Conservation (phyloP, 257 asterid species). For the Solanum rostratum region DNA sequence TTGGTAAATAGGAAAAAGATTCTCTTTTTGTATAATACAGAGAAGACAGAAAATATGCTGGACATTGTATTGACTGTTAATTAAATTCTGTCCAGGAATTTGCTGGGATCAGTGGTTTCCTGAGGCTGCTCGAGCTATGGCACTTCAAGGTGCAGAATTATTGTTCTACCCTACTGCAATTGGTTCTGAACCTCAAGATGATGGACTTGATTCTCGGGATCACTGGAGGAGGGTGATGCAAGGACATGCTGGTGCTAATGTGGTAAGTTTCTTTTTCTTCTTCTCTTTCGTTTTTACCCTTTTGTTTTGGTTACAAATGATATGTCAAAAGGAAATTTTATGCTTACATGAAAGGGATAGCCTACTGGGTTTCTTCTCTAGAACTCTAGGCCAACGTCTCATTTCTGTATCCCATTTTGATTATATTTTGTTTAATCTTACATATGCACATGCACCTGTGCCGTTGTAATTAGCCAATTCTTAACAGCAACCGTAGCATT, state of each 20-base stretch:
- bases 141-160: constrained; percentile 93
- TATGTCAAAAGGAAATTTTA: not conserved
- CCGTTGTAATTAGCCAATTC: not conserved
- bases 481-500: not conserved
- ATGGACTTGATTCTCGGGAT: constrained; percentile 84
- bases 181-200: constrained; percentile 98
- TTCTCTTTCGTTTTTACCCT: not conserved
- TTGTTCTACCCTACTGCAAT: constrained; percentile 94
- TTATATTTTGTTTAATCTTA: not conserved
- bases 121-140: constrained; percentile 98
- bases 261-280: constrained; percentile 43
- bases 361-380: not conserved
- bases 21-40: not conserved
- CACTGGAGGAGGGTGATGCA: constrained; percentile 99
- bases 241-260: constrained; percentile 96
- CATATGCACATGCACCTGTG: not conserved
- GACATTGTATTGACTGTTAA: not conserved
- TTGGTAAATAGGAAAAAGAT: not conserved
- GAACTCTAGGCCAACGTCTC: not conserved
- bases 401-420: not conserved
- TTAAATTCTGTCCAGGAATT: constrained; percentile 36
- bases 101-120: constrained; percentile 99
- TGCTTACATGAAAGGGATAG: not conserved
- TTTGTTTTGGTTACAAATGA: not conserved
- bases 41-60: not conserved